Percentiles rank a stretch among this genome's conserved stretches.
Evolutionary conservation across 345 rosid genomes (phyloP).

Genomic region (Salix arbutifolia): DNA sequence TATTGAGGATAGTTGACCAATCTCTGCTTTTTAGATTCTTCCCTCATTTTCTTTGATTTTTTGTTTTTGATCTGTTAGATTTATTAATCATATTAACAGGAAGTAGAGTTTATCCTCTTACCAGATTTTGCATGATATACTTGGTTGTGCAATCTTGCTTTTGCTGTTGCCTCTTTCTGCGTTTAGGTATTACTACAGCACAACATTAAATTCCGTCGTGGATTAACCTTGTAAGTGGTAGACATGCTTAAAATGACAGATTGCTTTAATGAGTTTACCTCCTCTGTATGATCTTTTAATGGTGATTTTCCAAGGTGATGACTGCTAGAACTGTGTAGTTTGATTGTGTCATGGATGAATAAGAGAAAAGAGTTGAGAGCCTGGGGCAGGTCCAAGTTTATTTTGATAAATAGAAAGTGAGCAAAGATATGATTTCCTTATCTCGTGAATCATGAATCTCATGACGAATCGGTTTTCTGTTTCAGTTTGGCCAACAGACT

Average conservation of each 20-base stretch:
- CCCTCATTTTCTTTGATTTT: neutral
- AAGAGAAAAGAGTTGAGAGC: neutral
- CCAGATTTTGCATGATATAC: neutral
- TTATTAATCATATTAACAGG: neutral
- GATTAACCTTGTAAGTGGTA: neutral
- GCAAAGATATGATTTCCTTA: neutral
- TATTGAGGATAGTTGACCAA: neutral
- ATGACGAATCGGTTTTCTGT: conserved; percentile 1
- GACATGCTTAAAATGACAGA: conserved; percentile 1
- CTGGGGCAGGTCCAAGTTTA: neutral
- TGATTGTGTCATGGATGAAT: neutral
- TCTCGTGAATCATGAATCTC: neutral
- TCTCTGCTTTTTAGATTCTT: neutral
- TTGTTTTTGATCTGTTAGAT: neutral
- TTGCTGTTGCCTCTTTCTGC: neutral
- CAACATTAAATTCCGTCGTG: neutral
- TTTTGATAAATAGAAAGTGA: too few relatives aligned
- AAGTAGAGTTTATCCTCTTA: neutral
- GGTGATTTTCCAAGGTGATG: neutral
- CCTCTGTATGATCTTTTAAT: neutral
- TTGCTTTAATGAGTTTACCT: neutral
- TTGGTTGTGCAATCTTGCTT: neutral
- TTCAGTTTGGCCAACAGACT: conserved; percentile 67
- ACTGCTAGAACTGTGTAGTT: neutral
- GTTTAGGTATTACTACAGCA: neutral